Conservation (phyloP, 345 rosid species). For the Psidium guajava region DNA sequence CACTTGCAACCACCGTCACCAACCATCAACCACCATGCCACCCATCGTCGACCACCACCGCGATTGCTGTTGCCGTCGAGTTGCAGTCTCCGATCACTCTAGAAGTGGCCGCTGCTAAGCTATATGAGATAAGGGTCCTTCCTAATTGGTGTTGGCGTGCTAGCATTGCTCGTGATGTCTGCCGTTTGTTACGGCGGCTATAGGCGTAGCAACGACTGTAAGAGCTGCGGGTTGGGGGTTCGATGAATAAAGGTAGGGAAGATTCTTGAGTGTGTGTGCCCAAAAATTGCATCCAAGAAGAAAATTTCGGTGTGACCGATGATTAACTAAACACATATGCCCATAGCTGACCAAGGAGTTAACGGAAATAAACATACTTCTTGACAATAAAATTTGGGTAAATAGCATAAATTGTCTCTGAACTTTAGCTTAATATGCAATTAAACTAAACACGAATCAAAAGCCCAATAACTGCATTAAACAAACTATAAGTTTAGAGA, state of each 20-base stretch:
- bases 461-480: accelerated
- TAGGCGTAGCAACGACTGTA: accelerated
- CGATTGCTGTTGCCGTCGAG: too few relatives aligned
- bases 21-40: too few relatives aligned
- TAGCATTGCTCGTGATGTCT: background rate
- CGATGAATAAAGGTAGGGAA: background rate
- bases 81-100: background rate
- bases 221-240: background rate
- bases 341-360: too few relatives aligned
- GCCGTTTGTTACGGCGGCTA: background rate
- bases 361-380: too few relatives aligned
- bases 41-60: too few relatives aligned
- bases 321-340: background rate
- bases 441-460: too few relatives aligned
- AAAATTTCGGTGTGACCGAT: background rate
- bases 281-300: background rate
- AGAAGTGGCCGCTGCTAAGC: background rate
- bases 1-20: too few relatives aligned
- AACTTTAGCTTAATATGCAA: too few relatives aligned
- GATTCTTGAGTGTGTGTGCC: background rate
- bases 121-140: background rate
- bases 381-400: too few relatives aligned
- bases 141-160: background rate
- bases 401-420: too few relatives aligned
- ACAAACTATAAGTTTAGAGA: too few relatives aligned